phyloP scores from a whole-genome alignment of 2,329 filamentous ascomycete species.

The Eutypa lata region DNA sequence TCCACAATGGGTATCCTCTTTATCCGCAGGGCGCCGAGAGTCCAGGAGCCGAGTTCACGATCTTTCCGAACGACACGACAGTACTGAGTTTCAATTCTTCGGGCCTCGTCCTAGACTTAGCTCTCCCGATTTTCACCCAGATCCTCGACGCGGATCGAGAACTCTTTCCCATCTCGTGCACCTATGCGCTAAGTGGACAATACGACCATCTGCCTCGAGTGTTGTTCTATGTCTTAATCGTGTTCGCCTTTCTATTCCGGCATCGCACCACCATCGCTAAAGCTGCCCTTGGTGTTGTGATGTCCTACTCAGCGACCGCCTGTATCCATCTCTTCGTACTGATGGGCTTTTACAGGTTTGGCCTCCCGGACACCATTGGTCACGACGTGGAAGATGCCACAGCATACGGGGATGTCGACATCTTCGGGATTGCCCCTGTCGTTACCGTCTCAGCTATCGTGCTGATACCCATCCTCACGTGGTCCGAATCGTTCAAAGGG shows the following conservation, averaged over 20 bases:
- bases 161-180: background rate
- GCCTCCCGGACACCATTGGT: background rate
- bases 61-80: background rate
- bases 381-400: background rate
- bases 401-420: background rate
- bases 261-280: background rate
- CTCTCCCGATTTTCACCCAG: background rate
- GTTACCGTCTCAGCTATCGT: background rate
- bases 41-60: background rate
- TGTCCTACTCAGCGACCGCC: conserved; percentile 1
- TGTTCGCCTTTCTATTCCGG: background rate
- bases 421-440: background rate
- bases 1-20: background rate
- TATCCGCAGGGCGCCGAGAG: background rate
- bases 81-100: background rate
- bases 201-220: background rate
- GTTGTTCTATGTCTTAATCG: background rate
- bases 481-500: conserved; percentile 1
- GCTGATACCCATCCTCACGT: background rate
- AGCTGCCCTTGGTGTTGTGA: background rate
- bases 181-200: background rate
- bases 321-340: background rate
- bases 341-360: background rate
- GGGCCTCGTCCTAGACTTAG: background rate
- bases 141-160: background rate